Evolutionary conservation across 2,329 filamentous ascomycete species (phyloP).

Genomic region (Drechslerella coelobrocha): DNA sequence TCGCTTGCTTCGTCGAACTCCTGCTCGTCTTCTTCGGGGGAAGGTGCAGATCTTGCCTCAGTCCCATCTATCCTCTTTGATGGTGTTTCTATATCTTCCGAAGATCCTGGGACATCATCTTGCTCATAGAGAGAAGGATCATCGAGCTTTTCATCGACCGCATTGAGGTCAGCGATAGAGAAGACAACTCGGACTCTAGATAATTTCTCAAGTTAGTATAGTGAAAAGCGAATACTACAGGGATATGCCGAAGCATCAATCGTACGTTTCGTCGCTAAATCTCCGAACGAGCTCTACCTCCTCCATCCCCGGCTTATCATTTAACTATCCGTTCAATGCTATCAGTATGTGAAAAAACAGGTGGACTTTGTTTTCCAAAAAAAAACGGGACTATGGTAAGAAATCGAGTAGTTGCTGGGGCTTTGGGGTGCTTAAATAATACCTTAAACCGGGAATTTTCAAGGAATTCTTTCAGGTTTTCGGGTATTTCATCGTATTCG

Average conservation of each 20-base stretch:
- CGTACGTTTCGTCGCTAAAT: constrained; percentile 85
- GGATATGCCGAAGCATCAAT: not conserved
- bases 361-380: no score
- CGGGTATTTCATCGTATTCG: constrained; percentile 73
- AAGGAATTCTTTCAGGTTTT: constrained; percentile 84
- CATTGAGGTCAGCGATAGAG: constrained; percentile 81
- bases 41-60: constrained; percentile 66
- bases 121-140: constrained; percentile 65
- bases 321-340: constrained; percentile 59
- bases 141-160: constrained; percentile 67
- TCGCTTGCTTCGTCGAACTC: constrained; percentile 64
- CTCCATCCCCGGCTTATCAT: constrained; percentile 83
- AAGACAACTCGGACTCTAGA: constrained; percentile 78
- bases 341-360: not conserved
- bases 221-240: constrained; percentile 11
- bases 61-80: constrained; percentile 62
- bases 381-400: constrained; percentile 49
- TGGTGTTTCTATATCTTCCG: constrained; percentile 60
- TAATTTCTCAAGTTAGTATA: constrained; percentile 46
- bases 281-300: constrained; percentile 83
- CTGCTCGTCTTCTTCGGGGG: constrained; percentile 66
- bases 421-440: no score
- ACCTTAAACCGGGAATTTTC: constrained; percentile 84
- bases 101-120: constrained; percentile 54
- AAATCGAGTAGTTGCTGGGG: no score